Evolutionary conservation across 2,329 filamentous ascomycete genomes (phyloP).

Genomic region (Trichoderma afroharzianum): DNA sequence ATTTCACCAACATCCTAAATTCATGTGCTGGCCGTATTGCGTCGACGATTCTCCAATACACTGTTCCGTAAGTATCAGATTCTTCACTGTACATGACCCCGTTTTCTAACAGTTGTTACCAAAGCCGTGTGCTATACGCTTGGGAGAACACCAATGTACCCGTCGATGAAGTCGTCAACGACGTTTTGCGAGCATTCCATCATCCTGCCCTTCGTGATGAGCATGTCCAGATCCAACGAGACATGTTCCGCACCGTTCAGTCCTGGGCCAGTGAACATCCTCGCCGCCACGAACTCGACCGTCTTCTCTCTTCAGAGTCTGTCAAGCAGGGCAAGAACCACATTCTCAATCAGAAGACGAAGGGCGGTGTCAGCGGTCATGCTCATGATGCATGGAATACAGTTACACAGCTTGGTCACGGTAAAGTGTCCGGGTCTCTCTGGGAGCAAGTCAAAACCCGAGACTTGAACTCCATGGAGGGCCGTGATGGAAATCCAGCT

Average conservation of each 20-base stretch:
- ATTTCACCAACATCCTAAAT: slow-evolving; percentile 77
- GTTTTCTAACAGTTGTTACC: background rate
- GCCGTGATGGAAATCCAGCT: slow-evolving; percentile 40
- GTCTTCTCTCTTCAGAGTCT: slow-evolving; percentile 75
- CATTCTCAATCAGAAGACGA: slow-evolving; percentile 38
- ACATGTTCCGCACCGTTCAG: slow-evolving; percentile 85
- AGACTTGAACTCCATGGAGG: slow-evolving; percentile 54
- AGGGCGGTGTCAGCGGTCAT: slow-evolving; percentile 33
- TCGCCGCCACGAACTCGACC: slow-evolving; percentile 65
- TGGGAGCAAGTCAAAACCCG: slow-evolving; percentile 60
- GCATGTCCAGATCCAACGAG: slow-evolving; percentile 71
- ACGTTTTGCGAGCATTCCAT: slow-evolving; percentile 81
- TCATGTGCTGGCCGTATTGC: slow-evolving; percentile 72
- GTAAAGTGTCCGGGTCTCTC: slow-evolving; percentile 56
- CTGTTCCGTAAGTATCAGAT: slow-evolving; percentile 61
- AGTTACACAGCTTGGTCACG: slow-evolving; percentile 48
- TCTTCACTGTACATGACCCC: background rate
- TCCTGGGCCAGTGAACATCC: slow-evolving; percentile 72
- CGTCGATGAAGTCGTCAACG: slow-evolving; percentile 77
- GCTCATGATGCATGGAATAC: slow-evolving; percentile 43
- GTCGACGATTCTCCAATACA: slow-evolving; percentile 75
- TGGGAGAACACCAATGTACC: slow-evolving; percentile 86
- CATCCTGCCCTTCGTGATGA: slow-evolving; percentile 81
- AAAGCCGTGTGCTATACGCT: slow-evolving; percentile 75
- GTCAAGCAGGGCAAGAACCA: slow-evolving; percentile 85